Evolutionary conservation across 2,329 filamentous ascomycete species (phyloP).

Genomic region (Colletotrichum costaricense): DNA sequence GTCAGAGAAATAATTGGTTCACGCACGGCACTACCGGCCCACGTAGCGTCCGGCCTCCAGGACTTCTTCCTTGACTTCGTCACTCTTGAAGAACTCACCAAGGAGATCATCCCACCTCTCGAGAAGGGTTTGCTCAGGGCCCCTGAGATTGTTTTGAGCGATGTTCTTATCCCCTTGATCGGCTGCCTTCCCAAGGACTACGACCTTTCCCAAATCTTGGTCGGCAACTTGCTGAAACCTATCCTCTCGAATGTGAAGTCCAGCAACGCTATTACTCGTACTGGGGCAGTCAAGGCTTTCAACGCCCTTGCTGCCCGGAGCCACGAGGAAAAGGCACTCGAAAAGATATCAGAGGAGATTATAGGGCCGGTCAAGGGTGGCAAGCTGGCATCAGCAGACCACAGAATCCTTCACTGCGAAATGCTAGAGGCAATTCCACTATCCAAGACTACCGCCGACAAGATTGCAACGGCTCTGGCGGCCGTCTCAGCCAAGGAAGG

Average conservation of each 20-base stretch:
- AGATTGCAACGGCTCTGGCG: constrained; percentile 75
- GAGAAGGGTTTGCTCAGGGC: constrained; percentile 91
- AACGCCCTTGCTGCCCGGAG: constrained; percentile 73
- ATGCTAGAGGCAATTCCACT: constrained; percentile 76
- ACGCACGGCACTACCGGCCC: constrained; percentile 74
- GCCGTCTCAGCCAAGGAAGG: constrained; percentile 83
- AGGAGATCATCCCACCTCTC: constrained; percentile 80
- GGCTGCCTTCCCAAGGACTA: constrained; percentile 74
- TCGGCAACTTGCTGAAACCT: constrained; percentile 82
- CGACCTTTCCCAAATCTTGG: constrained; percentile 82
- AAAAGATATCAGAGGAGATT: constrained; percentile 81
- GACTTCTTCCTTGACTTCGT: constrained; percentile 88
- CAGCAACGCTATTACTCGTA: constrained; percentile 81
- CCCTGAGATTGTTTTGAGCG: constrained; percentile 88
- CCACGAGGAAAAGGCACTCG: constrained; percentile 66
- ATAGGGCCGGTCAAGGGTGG: constrained; percentile 82
- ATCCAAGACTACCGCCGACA: constrained; percentile 71
- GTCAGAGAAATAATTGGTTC: constrained; percentile 87
- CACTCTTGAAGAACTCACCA: constrained; percentile 78
- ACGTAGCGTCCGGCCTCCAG: constrained; percentile 77
- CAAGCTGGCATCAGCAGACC: constrained; percentile 87
- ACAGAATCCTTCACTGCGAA: constrained; percentile 84
- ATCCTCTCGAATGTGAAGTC: constrained; percentile 93
- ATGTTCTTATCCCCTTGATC: constrained; percentile 80
- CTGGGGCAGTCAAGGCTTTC: constrained; percentile 81